A percentile compares a stretch with the other conserved stretches of the same genome.
Conservation (phyloP, 2,329 filamentous ascomycete genomes). For the Coniochaeta prunicola region DNA sequence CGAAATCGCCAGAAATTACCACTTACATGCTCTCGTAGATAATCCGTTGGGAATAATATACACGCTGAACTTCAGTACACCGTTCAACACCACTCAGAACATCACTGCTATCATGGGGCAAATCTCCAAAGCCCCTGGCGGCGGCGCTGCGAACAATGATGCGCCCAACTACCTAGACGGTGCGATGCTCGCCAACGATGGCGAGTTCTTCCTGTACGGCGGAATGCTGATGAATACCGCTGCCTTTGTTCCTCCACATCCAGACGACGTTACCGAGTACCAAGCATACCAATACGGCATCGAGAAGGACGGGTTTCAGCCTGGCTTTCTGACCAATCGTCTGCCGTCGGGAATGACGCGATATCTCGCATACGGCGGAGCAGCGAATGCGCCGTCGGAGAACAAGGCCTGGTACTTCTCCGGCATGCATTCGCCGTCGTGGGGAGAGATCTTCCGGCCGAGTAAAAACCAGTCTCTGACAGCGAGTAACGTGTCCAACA, state of each 20-base stretch:
- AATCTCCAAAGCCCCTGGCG: conserved; percentile 37
- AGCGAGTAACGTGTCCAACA: conserved; percentile 43
- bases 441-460: conserved; percentile 39
- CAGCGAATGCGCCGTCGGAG: conserved; percentile 59
- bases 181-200: conserved; percentile 56
- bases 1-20: not conserved
- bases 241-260: conserved; percentile 28
- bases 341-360: conserved; percentile 44
- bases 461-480: conserved; percentile 23
- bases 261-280: conserved; percentile 41
- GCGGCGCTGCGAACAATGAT: conserved; percentile 39
- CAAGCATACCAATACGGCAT: conserved; percentile 44
- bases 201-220: conserved; percentile 58
- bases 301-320: conserved; percentile 30
- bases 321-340: conserved; percentile 31
- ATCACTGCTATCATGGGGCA: conserved; percentile 41
- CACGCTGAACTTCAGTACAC: conserved; percentile 48
- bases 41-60: conserved; percentile 47
- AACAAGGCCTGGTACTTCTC: conserved; percentile 67
- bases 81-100: conserved; percentile 48
- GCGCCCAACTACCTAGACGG: conserved; percentile 55
- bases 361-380: conserved; percentile 58
- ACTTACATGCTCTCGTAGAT: conserved; percentile 24
- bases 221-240: conserved; percentile 37
- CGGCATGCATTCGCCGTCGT: conserved; percentile 45